These are phyloP conservation scores for Coriaria nepalensis DNA, from an alignment of 306 rosid species.

Conservation along the genomic window DNA sequence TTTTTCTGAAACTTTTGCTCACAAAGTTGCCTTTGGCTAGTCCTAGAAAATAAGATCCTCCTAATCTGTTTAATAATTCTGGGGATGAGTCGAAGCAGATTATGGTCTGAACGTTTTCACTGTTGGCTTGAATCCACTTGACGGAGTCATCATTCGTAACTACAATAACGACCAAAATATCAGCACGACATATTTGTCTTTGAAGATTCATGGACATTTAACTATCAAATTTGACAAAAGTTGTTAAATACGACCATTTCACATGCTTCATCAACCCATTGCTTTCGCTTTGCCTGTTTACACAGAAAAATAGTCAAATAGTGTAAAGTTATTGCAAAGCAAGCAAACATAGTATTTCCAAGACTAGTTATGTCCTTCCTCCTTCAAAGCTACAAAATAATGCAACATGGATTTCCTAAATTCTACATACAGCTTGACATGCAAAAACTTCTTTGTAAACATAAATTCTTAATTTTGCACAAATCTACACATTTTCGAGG, in stretches of 20 bases:
- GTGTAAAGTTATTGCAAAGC: not conserved
- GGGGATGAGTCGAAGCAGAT: constrained; percentile 64
- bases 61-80: constrained; percentile 40
- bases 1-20: constrained; percentile 23
- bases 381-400: not conserved
- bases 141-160: constrained; percentile 41
- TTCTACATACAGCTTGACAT: not conserved
- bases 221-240: constrained; percentile 18
- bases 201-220: constrained; percentile 14
- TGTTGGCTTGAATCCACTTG: constrained; percentile 28
- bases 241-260: constrained; percentile 53
- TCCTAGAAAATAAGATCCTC: constrained; percentile 37
- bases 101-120: constrained; percentile 26
- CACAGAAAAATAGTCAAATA: constrained; percentile 4
- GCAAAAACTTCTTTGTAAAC: not conserved
- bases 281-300: constrained; percentile 55
- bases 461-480: not conserved
- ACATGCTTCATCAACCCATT: constrained; percentile 73
- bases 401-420: not conserved
- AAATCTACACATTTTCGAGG: not conserved
- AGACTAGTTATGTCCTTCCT: not conserved
- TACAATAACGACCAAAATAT: constrained; percentile 55
- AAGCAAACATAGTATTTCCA: not conserved
- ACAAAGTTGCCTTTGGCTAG: constrained; percentile 28
- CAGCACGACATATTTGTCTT: constrained; percentile 23